phyloP scores from a whole-genome alignment of 495 filamentous ascomycete species.

The Trichoderma asperelloides region DNA sequence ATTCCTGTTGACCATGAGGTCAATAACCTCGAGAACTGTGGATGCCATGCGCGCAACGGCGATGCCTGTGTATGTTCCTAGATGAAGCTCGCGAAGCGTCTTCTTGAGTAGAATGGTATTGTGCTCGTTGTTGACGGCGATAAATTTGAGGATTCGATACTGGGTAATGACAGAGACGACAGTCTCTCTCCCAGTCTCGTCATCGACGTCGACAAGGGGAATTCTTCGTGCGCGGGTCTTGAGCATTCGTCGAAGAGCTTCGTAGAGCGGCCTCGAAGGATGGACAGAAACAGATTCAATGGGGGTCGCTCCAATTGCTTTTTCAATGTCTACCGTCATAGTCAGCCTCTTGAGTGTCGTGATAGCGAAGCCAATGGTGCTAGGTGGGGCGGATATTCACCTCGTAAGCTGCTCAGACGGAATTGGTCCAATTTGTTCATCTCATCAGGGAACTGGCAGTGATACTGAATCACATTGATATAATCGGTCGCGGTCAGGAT shows the following conservation, averaged over 20 bases:
- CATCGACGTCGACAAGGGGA: slow-evolving; percentile 86
- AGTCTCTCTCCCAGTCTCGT: slow-evolving; percentile 86
- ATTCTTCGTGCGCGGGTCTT: slow-evolving; percentile 88
- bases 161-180: slow-evolving; percentile 96
- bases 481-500: slow-evolving; percentile 93
- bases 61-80: slow-evolving; percentile 77
- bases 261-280: slow-evolving; percentile 80
- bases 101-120: slow-evolving; percentile 87
- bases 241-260: slow-evolving; percentile 91
- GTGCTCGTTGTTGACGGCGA: slow-evolving; percentile 86
- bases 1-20: slow-evolving; percentile 81
- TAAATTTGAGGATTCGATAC: slow-evolving; percentile 96
- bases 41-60: slow-evolving; percentile 84
- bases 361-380: neutral
- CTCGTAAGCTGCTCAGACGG: slow-evolving; percentile 83
- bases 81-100: slow-evolving; percentile 70
- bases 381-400: slow-evolving; percentile 38
- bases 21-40: slow-evolving; percentile 91
- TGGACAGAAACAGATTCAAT: slow-evolving; percentile 95
- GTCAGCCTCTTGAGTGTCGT: neutral
- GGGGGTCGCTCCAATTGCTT: slow-evolving; percentile 79
- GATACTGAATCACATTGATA: slow-evolving; percentile 98
- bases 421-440: slow-evolving; percentile 89
- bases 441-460: slow-evolving; percentile 93
- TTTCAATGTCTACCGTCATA: slow-evolving; percentile 71